A percentile compares a stretch with the other conserved stretches of the same genome.
Evolutionary conservation across 495 filamentous ascomycete genomes (phyloP).

Genomic region (Penicillium maclennaniae): DNA sequence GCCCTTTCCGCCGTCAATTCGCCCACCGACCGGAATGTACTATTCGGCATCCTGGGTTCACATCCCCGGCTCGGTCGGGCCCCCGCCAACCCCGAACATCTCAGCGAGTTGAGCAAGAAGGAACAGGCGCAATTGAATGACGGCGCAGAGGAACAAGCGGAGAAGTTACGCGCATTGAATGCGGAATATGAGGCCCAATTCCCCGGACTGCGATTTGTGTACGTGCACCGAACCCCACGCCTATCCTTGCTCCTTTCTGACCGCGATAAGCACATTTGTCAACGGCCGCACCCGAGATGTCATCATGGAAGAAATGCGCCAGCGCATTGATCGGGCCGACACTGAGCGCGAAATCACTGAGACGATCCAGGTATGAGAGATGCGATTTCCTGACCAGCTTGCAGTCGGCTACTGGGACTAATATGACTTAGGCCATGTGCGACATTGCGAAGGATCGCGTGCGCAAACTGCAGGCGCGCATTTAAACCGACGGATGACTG

Average conservation of each 20-base stretch:
- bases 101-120: constrained; percentile 65
- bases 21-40: constrained; percentile 48
- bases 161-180: constrained; percentile 55
- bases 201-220: constrained; percentile 84
- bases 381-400: background rate
- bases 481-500: constrained; percentile 15
- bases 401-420: background rate
- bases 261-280: constrained; percentile 69
- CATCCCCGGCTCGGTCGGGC: constrained; percentile 81
- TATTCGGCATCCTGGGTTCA: constrained; percentile 72
- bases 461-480: constrained; percentile 41
- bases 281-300: constrained; percentile 69
- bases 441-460: constrained; percentile 65
- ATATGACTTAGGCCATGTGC: constrained; percentile 58
- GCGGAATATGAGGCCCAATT: constrained; percentile 76
- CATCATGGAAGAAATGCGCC: constrained; percentile 83
- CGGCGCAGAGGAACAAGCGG: constrained; percentile 52
- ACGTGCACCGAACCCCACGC: constrained; percentile 28
- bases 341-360: constrained; percentile 63
- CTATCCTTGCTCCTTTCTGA: constrained; percentile 12
- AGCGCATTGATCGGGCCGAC: constrained; percentile 68
- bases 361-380: constrained; percentile 64
- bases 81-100: constrained; percentile 54
- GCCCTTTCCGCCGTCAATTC: constrained; percentile 45
- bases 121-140: constrained; percentile 76